A percentile compares a stretch with the other conserved stretches of the same genome.
These are phyloP conservation scores for Tanacetum coccineum DNA, from an alignment of 129 eudicot species.

Conservation along the genomic window DNA sequence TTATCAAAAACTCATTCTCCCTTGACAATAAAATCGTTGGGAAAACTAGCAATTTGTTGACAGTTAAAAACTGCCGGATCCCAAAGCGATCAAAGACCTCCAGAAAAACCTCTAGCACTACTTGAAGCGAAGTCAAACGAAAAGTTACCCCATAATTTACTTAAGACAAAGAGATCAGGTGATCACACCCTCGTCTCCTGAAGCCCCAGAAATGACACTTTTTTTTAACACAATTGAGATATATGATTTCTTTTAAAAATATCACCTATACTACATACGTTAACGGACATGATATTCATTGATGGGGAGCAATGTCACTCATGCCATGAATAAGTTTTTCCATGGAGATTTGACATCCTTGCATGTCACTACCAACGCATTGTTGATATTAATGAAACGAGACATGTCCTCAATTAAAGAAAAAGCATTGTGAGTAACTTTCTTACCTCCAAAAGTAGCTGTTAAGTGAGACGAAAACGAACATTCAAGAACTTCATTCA, in stretches of 20 bases:
- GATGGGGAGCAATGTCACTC: neutral
- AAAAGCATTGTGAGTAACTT: neutral
- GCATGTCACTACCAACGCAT: neutral
- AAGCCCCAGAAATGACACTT: neutral
- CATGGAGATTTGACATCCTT: neutral
- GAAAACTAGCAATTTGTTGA: neutral
- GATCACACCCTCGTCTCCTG: neutral
- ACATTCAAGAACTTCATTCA: neutral
- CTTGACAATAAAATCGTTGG: neutral
- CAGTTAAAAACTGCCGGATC: neutral
- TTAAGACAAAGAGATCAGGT: neutral
- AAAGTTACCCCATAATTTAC: neutral
- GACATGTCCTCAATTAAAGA: neutral
- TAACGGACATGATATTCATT: neutral
- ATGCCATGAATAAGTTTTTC: neutral
- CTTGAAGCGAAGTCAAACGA: neutral
- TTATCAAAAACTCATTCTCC: neutral
- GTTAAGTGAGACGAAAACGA: neutral
- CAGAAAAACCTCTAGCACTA: neutral
- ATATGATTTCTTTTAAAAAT: neutral
- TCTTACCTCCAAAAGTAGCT: neutral
- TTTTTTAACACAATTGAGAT: neutral
- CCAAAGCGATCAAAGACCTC: neutral
- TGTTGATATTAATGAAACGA: neutral
- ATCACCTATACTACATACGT: neutral